Base-by-base conservation (phyloP, 257 asterid genomes). In the Rubia yunnanensis region DNA sequence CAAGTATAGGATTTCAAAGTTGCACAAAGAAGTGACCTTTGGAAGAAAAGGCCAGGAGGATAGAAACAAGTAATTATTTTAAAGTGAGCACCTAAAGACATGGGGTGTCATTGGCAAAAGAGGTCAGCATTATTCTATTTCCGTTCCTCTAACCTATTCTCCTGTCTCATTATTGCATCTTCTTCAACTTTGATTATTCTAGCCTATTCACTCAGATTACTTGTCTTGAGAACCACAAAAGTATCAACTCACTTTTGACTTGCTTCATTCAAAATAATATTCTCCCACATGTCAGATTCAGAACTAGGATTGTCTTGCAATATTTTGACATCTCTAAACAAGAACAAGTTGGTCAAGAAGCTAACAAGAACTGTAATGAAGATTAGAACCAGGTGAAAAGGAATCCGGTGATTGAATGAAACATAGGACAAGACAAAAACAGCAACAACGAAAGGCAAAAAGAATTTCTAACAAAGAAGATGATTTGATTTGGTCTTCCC, bases 171-270 rank as follows among this genome's bases (percentile, higher is more conserved):
- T 66, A 61, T 56, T 30, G 60, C 64, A 26, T 5, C 55, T 11
- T 17, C 63, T 27, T 67, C 61, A n/a, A 61, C 61, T 64, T 64
- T 56, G 60, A 39, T 55, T 70, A 54, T 59, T 18, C 31, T 60
- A 72, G 64, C 74, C 76, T 60, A n/a, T n/a, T 71, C 64, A 72
- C 77, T 81, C 31, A 38, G 87, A 81, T 78, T 70, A 58, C 71
- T 77, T 79, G 79, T 76, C 70, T 79, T 73, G 68, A 44, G 59
- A 63, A 65, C 72, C 44, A 72, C 76, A 73, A 63, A 44, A 68
- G 77, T 68, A 64, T 74, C 73, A 66, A 64, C 13, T 68, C 73
- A 66, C 85, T 83, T 78, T 80, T 68, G 87, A 83, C 83, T 72
- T 75, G 7, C 58, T n/a, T n/a, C n/a, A n/a, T n/a, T n/a, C n/a